Percentiles rank a stretch among this genome's conserved stretches.
These are phyloP conservation scores for Endocarpon pusillum DNA, from an alignment of 495 filamentous ascomycete genomes.

Conservation along the genomic window DNA sequence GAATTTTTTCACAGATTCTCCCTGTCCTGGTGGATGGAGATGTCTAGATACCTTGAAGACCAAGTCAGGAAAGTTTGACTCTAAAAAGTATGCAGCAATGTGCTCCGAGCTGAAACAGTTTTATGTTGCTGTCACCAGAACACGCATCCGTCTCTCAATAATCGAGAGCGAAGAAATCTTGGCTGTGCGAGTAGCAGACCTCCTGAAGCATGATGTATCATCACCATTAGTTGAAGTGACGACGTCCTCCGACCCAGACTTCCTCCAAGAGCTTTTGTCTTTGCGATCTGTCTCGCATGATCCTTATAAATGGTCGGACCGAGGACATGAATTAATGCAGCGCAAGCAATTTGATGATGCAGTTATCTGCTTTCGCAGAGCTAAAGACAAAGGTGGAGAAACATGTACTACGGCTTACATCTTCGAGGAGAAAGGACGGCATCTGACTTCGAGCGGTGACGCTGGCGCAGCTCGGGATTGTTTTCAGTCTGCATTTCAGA, in stretches of 20 bases:
- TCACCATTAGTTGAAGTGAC: too few relatives aligned
- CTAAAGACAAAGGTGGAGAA: constrained; percentile 6
- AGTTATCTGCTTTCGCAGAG: constrained; percentile 3
- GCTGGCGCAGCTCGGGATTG: constrained; percentile 5
- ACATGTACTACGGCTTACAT: constrained; percentile 7
- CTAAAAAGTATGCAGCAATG: constrained; percentile 10
- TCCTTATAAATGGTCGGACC: too few relatives aligned
- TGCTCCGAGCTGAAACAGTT: constrained; percentile 17
- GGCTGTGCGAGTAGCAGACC: constrained; percentile 3
- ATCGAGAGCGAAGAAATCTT: constrained; percentile 8
- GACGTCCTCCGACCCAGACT: too few relatives aligned
- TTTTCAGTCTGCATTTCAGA: constrained; percentile 5
- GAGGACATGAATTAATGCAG: too few relatives aligned
- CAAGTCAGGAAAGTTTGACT: constrained; percentile 8
- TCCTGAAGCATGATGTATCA: constrained; percentile 11
- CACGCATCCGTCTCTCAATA: constrained; percentile 13
- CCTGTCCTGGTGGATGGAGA: constrained; percentile 3
- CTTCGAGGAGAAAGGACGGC: constrained; percentile 8
- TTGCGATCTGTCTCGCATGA: too few relatives aligned
- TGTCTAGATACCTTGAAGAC: constrained; percentile 1
- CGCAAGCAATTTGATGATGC: constrained; percentile 5
- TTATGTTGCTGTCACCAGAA: constrained; percentile 17
- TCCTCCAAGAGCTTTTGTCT: too few relatives aligned
- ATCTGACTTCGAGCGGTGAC: constrained; percentile 4
- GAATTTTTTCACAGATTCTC: constrained; percentile 18